A percentile compares a stretch with the other conserved stretches of the same genome.
Conservation (phyloP, 2,329 filamentous ascomycete species). For the Hymenoscyphus linearis region DNA sequence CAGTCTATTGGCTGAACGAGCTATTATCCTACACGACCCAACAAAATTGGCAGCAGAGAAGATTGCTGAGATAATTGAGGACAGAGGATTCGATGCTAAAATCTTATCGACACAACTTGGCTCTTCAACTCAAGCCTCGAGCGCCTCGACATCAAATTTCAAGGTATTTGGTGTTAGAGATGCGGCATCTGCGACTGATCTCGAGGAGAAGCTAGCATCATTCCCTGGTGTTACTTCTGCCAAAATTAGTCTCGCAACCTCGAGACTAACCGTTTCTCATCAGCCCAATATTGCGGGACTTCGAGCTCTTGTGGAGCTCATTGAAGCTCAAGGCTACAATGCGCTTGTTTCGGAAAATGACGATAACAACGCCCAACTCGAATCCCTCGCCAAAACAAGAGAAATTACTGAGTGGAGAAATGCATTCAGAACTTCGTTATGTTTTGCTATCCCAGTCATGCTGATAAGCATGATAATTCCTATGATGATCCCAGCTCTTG, state of each 20-base stretch:
- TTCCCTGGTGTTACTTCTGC: constrained; percentile 70
- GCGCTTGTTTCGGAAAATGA: constrained; percentile 85
- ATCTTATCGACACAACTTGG: constrained; percentile 72
- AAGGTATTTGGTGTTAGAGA: constrained; percentile 79
- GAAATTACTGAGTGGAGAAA: constrained; percentile 91
- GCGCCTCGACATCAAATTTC: constrained; percentile 63
- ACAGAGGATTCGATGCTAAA: constrained; percentile 80
- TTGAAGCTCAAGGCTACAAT: constrained; percentile 82
- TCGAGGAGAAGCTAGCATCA: constrained; percentile 63
- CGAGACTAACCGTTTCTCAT: constrained; percentile 69
- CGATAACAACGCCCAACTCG: constrained; percentile 93
- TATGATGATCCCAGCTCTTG: constrained; percentile 70
- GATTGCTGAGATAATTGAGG: constrained; percentile 80
- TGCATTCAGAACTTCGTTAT: constrained; percentile 71
- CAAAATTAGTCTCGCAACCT: constrained; percentile 66
- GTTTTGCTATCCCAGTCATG: constrained; percentile 86
- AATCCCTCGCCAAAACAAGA: constrained; percentile 91
- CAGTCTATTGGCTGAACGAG: constrained; percentile 85
- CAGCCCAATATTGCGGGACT: constrained; percentile 69
- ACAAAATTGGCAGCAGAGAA: constrained; percentile 64
- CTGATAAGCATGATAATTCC: constrained; percentile 90
- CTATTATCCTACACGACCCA: constrained; percentile 79
- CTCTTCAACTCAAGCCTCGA: constrained; percentile 46
- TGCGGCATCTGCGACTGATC: constrained; percentile 61
- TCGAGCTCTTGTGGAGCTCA: constrained; percentile 71